phyloP scores from a whole-genome alignment of 192 early-diverging fungal genomes.

The Coemansia sp. region DNA sequence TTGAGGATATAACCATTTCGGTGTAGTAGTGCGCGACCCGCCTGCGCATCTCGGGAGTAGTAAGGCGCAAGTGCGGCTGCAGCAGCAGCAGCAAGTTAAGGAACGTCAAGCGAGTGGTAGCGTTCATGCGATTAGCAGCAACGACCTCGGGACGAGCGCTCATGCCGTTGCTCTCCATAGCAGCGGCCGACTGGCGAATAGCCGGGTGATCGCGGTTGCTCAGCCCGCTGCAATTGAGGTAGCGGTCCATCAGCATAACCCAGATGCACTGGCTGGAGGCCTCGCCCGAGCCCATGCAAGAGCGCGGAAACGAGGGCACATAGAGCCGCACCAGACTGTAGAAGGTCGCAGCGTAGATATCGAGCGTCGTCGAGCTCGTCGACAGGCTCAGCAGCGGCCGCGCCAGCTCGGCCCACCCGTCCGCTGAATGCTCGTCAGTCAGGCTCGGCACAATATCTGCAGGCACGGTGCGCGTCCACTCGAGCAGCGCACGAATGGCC shows the following conservation, averaged over 20 bases:
- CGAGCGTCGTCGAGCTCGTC: slow-evolving; percentile 53
- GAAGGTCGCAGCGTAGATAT: slow-evolving; percentile 53
- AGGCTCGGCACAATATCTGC: slow-evolving; percentile 49
- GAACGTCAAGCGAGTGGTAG: slow-evolving; percentile 55
- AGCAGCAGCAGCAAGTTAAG: slow-evolving; percentile 49
- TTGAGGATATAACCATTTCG: slow-evolving; percentile 49
- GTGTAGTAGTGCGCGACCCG: slow-evolving; percentile 42
- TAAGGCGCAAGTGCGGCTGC: slow-evolving; percentile 35
- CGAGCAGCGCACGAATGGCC: slow-evolving; percentile 54
- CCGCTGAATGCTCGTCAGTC: slow-evolving; percentile 34
- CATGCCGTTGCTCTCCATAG: background rate
- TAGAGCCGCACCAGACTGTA: slow-evolving; percentile 47
- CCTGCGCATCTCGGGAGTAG: slow-evolving; percentile 29
- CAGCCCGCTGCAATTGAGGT: slow-evolving; percentile 53
- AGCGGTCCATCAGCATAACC: slow-evolving; percentile 56
- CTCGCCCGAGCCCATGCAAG: slow-evolving; percentile 51
- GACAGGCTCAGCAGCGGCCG: slow-evolving; percentile 50
- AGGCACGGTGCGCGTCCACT: slow-evolving; percentile 48
- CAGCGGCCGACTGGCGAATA: background rate
- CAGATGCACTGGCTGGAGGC: slow-evolving; percentile 39
- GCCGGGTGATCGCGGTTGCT: slow-evolving; percentile 23
- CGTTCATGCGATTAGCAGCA: slow-evolving; percentile 51
- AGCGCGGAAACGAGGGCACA: slow-evolving; percentile 44
- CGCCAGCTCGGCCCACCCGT: slow-evolving; percentile 51
- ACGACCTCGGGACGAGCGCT: slow-evolving; percentile 45